A percentile compares a stretch with the other conserved stretches of the same genome.
Conservation (phyloP, 163 green algal genomes). For the Chloroidium sp. region DNA sequence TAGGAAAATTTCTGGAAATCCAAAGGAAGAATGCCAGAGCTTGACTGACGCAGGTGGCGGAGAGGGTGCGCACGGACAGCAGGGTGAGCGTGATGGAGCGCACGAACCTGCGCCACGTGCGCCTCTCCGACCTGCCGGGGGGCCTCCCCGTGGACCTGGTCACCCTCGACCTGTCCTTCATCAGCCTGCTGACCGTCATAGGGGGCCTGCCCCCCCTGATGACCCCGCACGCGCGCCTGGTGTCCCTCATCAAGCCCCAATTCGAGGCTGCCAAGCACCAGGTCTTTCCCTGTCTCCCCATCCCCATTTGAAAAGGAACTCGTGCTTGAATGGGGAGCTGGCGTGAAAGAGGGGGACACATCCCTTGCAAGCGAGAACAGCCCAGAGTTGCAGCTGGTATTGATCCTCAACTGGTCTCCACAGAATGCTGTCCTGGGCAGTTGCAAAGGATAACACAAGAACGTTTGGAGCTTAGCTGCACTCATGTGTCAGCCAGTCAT, state of each 20-base stretch:
- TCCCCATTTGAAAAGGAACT: not conserved
- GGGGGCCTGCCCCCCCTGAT: slow-evolving; percentile 49
- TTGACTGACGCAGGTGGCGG: slow-evolving; percentile 57
- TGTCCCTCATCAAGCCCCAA: slow-evolving; percentile 94
- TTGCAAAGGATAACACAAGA: too few species aligned
- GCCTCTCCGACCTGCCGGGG: slow-evolving; percentile 43
- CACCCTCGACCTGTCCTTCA: slow-evolving; percentile 96
- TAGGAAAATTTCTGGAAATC: too few species aligned
- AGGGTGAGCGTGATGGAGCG: slow-evolving; percentile 83
- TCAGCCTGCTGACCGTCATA: slow-evolving; percentile 81
- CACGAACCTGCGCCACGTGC: slow-evolving; percentile 85
- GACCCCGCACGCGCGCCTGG: slow-evolving; percentile 40
- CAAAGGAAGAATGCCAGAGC: not conserved
- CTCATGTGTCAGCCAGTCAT: too few species aligned
- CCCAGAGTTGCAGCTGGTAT: too few species aligned
- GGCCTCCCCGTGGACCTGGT: slow-evolving; percentile 60
- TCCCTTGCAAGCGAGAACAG: too few species aligned
- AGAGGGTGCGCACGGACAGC: slow-evolving; percentile 67
- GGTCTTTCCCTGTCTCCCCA: slow-evolving; percentile 23
- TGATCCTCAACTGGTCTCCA: too few species aligned
- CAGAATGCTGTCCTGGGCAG: too few species aligned
- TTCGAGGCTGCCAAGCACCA: slow-evolving; percentile 82
- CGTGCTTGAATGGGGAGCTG: not conserved
- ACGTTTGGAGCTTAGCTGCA: too few species aligned
- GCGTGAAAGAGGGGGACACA: not conserved